These are phyloP conservation scores for Torrubiellomyces zombiae DNA, from an alignment of 2,329 filamentous ascomycete genomes.

Conservation along the genomic window DNA sequence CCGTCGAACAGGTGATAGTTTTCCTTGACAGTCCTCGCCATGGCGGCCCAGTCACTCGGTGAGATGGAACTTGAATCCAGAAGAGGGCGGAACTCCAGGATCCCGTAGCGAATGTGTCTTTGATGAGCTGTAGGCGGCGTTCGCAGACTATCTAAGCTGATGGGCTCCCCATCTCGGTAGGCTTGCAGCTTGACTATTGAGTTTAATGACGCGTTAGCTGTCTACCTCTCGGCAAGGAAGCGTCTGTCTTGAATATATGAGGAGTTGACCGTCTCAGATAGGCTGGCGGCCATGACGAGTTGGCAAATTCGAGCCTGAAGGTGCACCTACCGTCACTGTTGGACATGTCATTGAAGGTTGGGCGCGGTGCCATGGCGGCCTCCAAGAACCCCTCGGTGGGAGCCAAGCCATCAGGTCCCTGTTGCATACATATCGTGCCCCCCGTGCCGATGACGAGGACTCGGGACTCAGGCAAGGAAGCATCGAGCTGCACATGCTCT, in stretches of 20 bases:
- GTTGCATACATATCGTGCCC: conserved; percentile 82
- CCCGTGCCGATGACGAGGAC: conserved; percentile 86
- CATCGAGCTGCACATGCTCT: conserved; percentile 3
- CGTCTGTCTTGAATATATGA: no score
- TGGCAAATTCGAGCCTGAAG: no score
- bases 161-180: conserved; percentile 29
- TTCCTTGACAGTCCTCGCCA: conserved; percentile 59
- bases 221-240: no score
- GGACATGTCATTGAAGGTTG: conserved; percentile 63
- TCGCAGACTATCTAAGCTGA: conserved; percentile 49
- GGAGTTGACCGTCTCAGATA: no score
- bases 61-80: conserved; percentile 86
- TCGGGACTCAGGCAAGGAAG: conserved; percentile 49
- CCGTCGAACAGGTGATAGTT: conserved; percentile 85
- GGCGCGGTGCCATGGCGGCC: conserved; percentile 63
- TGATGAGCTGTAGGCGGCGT: conserved; percentile 69
- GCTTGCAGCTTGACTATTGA: conserved; percentile 31
- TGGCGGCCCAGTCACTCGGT: conserved; percentile 70
- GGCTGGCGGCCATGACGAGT: no score
- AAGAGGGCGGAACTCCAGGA: conserved; percentile 69
- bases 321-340: conserved; percentile 4
- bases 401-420: conserved; percentile 61
- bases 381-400: conserved; percentile 70
- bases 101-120: conserved; percentile 65
- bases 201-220: conserved; percentile 1